Base-by-base conservation (phyloP, 2,329 filamentous ascomycete species). In the Fusarium verticillioides region DNA sequence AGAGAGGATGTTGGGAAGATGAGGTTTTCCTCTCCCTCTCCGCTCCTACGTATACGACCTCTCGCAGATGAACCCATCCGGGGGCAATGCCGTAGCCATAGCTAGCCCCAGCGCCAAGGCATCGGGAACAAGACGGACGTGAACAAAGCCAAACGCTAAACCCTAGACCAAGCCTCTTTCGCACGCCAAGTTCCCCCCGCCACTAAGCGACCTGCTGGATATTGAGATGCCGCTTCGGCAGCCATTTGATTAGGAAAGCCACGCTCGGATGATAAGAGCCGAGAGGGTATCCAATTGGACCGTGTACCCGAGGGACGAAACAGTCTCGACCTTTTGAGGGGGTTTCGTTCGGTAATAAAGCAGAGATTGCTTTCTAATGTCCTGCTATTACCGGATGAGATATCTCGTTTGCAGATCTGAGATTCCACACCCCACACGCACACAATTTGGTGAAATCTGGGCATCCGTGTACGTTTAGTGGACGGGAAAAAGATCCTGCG, bases 91-190 rank as follows among this genome's bases (percentile, higher is more conserved):
- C 67, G 52, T 43, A 40, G 49, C 56, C 18, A 23, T 54, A 60
- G 39, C 54, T 54, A 60, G 39, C 54, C 61, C 62, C 37, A 42
- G 39, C 39, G 18, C 46, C 50, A 40, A 63, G 40, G 49, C 9
- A 11, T 37, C 75, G 75, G 75, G 64, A 78, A 78, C 77, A 77
- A 73, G 40, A 61, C 70, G 74, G 74, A 53, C 13, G 42, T 78
- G 74, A 60, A 46, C 36, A 57, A 54, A 60, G 52, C 40, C 64
- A 49, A 47, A 63, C 44, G 52, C 68, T 58, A 56, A 60, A 67
- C 40, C 32, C 52, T 68, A 72, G 62, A 54, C 60, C 75, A 66
- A 75, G 61, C 53, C 63, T 43, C 36, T 54, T 54, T 54, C 15
- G 26, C 19, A 40, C 34, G 50, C 50, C 50, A 54, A 54, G 50